Evolutionary conservation across 116 monocot species (phyloP), one percentile per base, ranked within the genome.

Genomic region (Trichopus zeylanicus): DNA sequence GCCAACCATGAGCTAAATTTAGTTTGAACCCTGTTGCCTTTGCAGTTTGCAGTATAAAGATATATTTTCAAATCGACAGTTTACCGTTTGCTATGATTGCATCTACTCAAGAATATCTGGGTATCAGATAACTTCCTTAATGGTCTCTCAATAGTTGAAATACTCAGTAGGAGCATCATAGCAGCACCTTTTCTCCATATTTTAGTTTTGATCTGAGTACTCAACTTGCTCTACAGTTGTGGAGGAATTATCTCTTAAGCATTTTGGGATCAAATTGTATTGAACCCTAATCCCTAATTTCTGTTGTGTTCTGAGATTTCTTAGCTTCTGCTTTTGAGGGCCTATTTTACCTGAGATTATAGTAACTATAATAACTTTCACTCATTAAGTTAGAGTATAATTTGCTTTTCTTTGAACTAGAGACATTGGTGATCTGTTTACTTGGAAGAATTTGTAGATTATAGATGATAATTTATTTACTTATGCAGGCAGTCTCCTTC

Each of bases 401-500:
- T 5, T 20, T 19, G 19, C 5, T 49, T 16, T 49, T n/a, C 49
- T 22, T 48, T 20, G 8, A 49, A 27, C 10, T 28, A 27, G 25
- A 27, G 54, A 54, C 26, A 31, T n/a, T 1, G 29, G 19, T 56
- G 30, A 32, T 30, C 6, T 18, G 56, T 30, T 56, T 20, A 16
- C 19, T 19, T n/a, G 5, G 19, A 3, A 32, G 31, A 46, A 32
- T 33, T 49, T 1, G 13, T 48, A 55, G 0, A 29, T 37, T 16
- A 32, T 12, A 18, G 32, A 15, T 63, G 21, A 23, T 56, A 1
- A 23, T 22, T 54, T 55, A 30, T 65, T 37, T 61, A 29, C n/a
- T 55, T 56, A 29, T 81, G 64, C 68, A 98, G 98, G 91, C 91
- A 2, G 85, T 98, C 22, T 87, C 91, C 66, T 98, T 88, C 55